Evolutionary conservation across 2,329 filamentous ascomycete genomes (phyloP).

Genomic region (Arthrocladium fulminans): DNA sequence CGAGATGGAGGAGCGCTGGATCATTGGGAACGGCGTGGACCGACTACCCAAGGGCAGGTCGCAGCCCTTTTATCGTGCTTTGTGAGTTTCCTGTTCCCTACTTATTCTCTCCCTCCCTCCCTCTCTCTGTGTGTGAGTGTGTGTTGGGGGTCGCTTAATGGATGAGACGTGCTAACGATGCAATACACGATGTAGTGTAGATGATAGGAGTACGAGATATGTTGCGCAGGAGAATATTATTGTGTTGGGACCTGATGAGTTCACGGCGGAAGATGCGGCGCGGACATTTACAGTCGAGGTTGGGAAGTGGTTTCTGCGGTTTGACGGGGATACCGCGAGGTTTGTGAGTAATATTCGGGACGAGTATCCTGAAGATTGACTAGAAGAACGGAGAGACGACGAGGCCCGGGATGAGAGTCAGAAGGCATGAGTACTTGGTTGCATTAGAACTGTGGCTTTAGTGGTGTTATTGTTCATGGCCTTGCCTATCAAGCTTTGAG

Average conservation of each 20-base stretch:
- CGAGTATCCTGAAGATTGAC: constrained; percentile 75
- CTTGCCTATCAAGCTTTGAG: neutral
- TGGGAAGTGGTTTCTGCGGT: constrained; percentile 82
- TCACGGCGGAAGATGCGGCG: constrained; percentile 38
- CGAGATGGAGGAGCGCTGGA: constrained; percentile 54
- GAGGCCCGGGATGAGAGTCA: neutral
- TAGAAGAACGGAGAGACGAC: neutral
- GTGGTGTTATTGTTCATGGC: neutral
- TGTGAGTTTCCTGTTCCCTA: constrained; percentile 52
- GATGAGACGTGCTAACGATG: neutral
- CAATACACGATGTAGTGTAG: constrained; percentile 30
- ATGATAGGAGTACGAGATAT: constrained; percentile 61
- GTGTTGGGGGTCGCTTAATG: neutral
- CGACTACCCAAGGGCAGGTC: constrained; percentile 48
- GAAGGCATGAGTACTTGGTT: neutral
- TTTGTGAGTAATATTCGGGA: constrained; percentile 81
- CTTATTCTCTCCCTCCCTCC: neutral
- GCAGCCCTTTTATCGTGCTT: constrained; percentile 74
- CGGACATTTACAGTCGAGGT: constrained; percentile 36
- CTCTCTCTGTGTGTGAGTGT: constrained; percentile 7
- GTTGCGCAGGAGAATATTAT: constrained; percentile 75
- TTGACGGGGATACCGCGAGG: constrained; percentile 54
- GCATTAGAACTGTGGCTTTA: neutral
- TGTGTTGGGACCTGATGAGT: constrained; percentile 46
- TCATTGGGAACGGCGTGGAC: constrained; percentile 55